Percentiles rank a stretch among this genome's conserved stretches.
Conservation (phyloP, 805 yeast genomes). For the Yarrowia sp. region DNA sequence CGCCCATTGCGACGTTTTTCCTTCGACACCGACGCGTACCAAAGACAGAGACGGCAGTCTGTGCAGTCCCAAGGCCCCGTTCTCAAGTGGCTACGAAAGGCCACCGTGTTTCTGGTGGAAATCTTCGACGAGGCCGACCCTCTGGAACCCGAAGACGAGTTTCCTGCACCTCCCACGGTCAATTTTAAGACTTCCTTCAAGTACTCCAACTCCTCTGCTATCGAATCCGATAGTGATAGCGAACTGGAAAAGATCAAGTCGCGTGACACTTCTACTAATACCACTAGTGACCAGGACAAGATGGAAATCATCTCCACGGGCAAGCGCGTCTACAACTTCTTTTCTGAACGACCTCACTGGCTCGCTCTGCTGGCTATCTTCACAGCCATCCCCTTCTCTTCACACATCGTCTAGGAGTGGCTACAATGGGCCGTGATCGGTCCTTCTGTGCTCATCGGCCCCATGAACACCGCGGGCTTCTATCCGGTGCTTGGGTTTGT, state of each 20-base stretch:
- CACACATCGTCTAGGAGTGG: conserved; percentile 21
- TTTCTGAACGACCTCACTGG: conserved; percentile 4
- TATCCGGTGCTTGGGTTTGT: conserved; percentile 38
- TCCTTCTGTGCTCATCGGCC: conserved; percentile 20
- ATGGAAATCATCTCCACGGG: conserved; percentile 17
- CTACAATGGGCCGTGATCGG: conserved; percentile 29
- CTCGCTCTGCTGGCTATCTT: conserved; percentile 1
- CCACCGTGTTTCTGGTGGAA: conserved; percentile 18
- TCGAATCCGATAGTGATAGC: conserved; percentile 2
- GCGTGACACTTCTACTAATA: neutral
- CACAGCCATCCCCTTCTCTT: conserved; percentile 4
- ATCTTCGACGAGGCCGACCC: conserved; percentile 35
- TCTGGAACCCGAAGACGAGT: conserved; percentile 29
- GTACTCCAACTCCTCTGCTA: neutral
- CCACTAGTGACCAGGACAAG: neutral
- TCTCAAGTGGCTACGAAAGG: conserved; percentile 27
- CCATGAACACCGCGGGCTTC: conserved; percentile 31
- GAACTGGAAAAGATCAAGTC: neutral
- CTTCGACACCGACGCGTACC: conserved; percentile 16
- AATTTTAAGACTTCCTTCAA: too few relatives aligned
- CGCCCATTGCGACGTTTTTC: conserved; percentile 19
- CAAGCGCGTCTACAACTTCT: conserved; percentile 10
- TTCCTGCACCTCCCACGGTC: neutral
- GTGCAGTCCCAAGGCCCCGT: conserved; percentile 32
- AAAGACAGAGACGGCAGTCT: conserved; percentile 4